Evolutionary conservation across 2,329 filamentous ascomycete genomes (phyloP).

Genomic region (Zasmidium angulare): DNA sequence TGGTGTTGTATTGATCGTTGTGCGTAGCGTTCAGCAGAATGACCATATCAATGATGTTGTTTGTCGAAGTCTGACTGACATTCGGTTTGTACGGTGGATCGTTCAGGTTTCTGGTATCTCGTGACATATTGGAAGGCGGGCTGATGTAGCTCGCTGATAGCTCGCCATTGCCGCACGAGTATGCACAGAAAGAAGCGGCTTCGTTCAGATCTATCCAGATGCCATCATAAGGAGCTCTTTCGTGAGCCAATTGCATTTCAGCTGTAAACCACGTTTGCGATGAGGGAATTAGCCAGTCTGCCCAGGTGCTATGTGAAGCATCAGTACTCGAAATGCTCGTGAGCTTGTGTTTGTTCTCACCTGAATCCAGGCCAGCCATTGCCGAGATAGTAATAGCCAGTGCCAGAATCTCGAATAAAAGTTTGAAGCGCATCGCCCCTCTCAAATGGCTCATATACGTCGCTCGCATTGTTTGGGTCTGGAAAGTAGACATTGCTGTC

Average conservation of each 20-base stretch:
- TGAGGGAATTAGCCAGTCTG: constrained; percentile 23
- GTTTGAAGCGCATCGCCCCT: constrained; percentile 50
- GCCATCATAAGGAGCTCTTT: constrained; percentile 21
- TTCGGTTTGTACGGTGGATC: constrained; percentile 25
- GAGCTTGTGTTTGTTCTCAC: background rate
- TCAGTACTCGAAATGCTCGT: background rate
- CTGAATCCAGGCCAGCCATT: constrained; percentile 21
- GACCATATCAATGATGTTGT: constrained; percentile 23
- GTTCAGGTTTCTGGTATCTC: constrained; percentile 20
- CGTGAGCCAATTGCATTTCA: constrained; percentile 19
- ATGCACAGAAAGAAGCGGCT: constrained; percentile 24
- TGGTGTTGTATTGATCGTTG: constrained; percentile 24
- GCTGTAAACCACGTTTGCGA: constrained; percentile 27
- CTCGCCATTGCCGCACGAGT: constrained; percentile 19
- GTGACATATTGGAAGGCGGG: constrained; percentile 6
- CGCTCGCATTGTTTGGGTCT: constrained; percentile 61
- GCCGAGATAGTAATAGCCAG: constrained; percentile 41
- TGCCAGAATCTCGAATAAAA: constrained; percentile 56
- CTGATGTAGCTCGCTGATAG: constrained; percentile 18
- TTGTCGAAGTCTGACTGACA: constrained; percentile 19
- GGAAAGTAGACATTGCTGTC: constrained; percentile 66
- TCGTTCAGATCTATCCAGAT: constrained; percentile 31
- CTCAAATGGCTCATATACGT: constrained; percentile 53
- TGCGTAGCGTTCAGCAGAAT: constrained; percentile 29
- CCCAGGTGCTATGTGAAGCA: constrained; percentile 16